Evolutionary conservation across 352 stramenopile species (phyloP).

Genomic region (Globisporangium cystogenes): DNA sequence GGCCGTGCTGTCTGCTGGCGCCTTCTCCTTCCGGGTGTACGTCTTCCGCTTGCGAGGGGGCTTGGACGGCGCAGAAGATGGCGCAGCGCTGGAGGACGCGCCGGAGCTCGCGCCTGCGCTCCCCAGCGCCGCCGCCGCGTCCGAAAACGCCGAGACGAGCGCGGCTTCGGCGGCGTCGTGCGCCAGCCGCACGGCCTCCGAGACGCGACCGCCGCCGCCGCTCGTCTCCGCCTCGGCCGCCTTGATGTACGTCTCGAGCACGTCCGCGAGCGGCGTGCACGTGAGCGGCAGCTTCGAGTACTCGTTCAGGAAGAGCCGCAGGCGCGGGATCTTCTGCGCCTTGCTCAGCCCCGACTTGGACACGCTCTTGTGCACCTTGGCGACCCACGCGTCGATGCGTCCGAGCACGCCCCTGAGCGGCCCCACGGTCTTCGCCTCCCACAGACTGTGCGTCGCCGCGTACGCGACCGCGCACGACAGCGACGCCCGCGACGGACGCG

Average conservation of each 20-base stretch:
- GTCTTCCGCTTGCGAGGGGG: constrained; percentile 59
- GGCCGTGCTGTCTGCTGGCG: constrained; percentile 14
- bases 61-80: constrained; percentile 16
- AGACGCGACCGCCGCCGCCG: neutral
- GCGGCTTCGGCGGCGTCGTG: constrained; percentile 23
- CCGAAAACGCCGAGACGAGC: constrained; percentile 22
- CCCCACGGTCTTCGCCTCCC: constrained; percentile 57
- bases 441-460: constrained; percentile 50
- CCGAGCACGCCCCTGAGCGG: constrained; percentile 69
- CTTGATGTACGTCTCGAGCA: constrained; percentile 30
- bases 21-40: constrained; percentile 62
- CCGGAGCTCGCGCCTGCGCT: constrained; percentile 1
- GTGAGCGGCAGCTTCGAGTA: constrained; percentile 87
- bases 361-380: constrained; percentile 71
- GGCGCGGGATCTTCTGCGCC: constrained; percentile 44
- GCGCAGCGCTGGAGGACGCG: neutral
- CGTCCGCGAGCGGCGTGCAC: constrained; percentile 23
- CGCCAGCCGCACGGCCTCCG: constrained; percentile 26
- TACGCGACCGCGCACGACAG: constrained; percentile 60
- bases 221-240: constrained; percentile 20
- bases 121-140: constrained; percentile 19
- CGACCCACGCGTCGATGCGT: constrained; percentile 78
- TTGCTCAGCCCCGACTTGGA: constrained; percentile 45
- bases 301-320: constrained; percentile 81
- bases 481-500: constrained; percentile 59